These are phyloP conservation scores for Ciborinia camelliae DNA, from an alignment of 2,329 filamentous ascomycete genomes.

Conservation along the genomic window DNA sequence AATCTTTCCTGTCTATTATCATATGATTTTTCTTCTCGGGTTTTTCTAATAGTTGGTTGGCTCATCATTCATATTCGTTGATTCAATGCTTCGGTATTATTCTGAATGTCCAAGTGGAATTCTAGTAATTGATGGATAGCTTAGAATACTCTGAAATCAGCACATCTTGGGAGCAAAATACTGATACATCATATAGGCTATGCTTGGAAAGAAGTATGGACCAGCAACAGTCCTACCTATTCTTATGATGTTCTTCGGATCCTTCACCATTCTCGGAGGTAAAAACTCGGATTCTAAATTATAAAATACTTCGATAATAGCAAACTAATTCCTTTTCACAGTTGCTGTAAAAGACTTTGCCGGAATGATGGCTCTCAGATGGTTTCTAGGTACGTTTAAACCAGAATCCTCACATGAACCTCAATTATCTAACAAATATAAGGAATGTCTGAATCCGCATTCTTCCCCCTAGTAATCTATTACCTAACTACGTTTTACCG, in stretches of 20 bases:
- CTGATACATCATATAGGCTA: conserved; percentile 35
- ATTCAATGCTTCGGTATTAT: neutral
- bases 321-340: neutral
- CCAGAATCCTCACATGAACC: neutral
- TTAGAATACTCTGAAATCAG: neutral
- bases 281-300: neutral
- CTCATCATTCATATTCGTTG: neutral
- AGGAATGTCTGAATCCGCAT: conserved; percentile 60
- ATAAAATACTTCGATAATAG: neutral
- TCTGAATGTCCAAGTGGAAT: neutral
- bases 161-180: neutral
- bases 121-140: neutral
- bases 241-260: conserved; percentile 67
- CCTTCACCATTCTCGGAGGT: conserved; percentile 51
- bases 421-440: conserved; percentile 9
- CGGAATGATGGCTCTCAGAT: conserved; percentile 63
- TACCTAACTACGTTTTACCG: conserved; percentile 65
- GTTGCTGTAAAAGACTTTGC: conserved; percentile 57
- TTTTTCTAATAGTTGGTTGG: neutral
- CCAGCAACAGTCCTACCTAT: conserved; percentile 60
- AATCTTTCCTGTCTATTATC: neutral
- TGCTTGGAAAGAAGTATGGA: conserved; percentile 66
- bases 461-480: conserved; percentile 64
- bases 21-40: neutral
- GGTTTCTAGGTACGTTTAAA: conserved; percentile 55